Evolutionary conservation across 2,329 filamentous ascomycete genomes (phyloP).

Genomic region (Raffaelea arxii): DNA sequence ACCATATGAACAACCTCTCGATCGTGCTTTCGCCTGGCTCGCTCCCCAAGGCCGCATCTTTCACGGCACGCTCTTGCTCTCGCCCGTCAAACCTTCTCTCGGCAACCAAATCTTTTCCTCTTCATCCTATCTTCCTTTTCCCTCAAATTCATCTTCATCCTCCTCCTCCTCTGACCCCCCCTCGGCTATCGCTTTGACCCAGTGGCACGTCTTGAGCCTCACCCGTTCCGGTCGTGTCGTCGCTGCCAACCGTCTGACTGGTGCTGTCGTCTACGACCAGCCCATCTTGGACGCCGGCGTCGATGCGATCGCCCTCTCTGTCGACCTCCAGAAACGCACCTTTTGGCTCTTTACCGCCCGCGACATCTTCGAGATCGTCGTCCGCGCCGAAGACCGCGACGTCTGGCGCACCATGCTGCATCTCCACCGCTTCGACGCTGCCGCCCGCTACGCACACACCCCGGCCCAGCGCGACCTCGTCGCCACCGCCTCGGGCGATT

Average conservation of each 20-base stretch:
- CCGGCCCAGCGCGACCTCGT: slow-evolving; percentile 79
- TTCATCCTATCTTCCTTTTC: too few relatives aligned
- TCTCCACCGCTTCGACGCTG: slow-evolving; percentile 78
- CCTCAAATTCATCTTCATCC: too few relatives aligned
- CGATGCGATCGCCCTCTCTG: slow-evolving; percentile 69
- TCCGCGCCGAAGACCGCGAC: slow-evolving; percentile 81
- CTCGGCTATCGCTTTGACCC: slow-evolving; percentile 72
- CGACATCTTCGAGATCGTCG: slow-evolving; percentile 89
- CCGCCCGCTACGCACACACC: slow-evolving; percentile 75
- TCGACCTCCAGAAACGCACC: slow-evolving; percentile 89
- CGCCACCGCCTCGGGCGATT: slow-evolving; percentile 83
- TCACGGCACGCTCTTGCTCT: slow-evolving; percentile 67
- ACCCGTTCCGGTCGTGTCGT: slow-evolving; percentile 77
- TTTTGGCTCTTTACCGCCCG: slow-evolving; percentile 91
- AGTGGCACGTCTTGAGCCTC: slow-evolving; percentile 84
- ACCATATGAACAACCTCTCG: slow-evolving; percentile 46
- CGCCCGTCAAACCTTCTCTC: slow-evolving; percentile 51
- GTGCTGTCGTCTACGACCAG: slow-evolving; percentile 80
- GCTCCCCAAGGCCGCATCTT: slow-evolving; percentile 78
- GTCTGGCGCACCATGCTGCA: slow-evolving; percentile 92
- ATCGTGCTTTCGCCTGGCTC: slow-evolving; percentile 83
- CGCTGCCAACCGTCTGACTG: slow-evolving; percentile 78
- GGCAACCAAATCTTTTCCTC: slow-evolving; percentile 65
- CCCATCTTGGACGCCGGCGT: slow-evolving; percentile 72
- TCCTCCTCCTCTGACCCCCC: slow-evolving; percentile 71